Evolutionary conservation across 805 yeast genomes (phyloP), one percentile per base, ranked within the genome.

Genomic region (Nakazawaea populi): DNA sequence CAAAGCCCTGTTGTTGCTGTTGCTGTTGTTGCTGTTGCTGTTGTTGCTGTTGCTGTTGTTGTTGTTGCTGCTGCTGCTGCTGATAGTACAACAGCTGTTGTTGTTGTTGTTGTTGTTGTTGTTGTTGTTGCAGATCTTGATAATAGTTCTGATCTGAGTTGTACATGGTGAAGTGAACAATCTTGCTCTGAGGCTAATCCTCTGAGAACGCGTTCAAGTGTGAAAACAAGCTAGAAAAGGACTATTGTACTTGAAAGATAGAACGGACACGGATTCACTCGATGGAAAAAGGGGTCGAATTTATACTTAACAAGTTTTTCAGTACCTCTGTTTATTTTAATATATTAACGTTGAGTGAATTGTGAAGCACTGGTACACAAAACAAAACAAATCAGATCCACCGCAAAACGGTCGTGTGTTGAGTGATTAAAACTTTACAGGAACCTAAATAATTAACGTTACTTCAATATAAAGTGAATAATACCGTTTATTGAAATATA

Each of bases 31-130:
- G 51, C 9, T 56, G 61, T 11, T 57, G 64, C 36, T 65, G 67
- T 46, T 65, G 72, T 10, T 64, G 68, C 30, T 62, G 62, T 29
- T 59, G 58, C 47, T 60, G 62, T 41, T 63, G 67, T 43, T 64
- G 66, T 24, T 57, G 65, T 36, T 65, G 70, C 34, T 61, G 61
- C 46, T 65, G 69, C 46, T 64, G 68, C n/a, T 18, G 24, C 24
- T 18, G 24, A 3, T 18, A 18, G 24, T 18, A 18, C 24, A 18
- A 18, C 24, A 18, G 24, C 42, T 60, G 67, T 43, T 62, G 65
- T 32, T 58, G 68, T 37, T 61, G 68, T 40, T 60, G 66, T 38
- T 60, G 61, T 10, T 56, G 60, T 37, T 61, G 68, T 40, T 60
- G 66, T 38, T 60, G 61, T 10, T 56, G 60, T 60, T 40, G 58